phyloP scores from a whole-genome alignment of 179 eudicot species.

The Carnegiea gigantea region DNA sequence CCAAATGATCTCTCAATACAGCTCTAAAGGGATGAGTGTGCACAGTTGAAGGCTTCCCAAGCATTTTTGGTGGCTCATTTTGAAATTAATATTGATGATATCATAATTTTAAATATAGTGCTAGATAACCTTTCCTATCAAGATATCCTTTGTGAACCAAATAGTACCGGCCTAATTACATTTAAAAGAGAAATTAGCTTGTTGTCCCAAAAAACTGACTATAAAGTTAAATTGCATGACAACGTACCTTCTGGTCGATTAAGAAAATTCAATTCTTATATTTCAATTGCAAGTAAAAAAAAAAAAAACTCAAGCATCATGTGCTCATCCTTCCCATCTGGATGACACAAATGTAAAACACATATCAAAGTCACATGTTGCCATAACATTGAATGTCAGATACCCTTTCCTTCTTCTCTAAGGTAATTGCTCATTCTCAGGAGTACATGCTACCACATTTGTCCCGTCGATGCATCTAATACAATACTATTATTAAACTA shows the following conservation, averaged over 20 bases:
- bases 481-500: too few species aligned
- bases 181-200: background rate
- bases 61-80: background rate
- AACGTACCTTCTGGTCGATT: background rate
- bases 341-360: too few species aligned
- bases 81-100: constrained; percentile 17
- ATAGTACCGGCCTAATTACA: background rate
- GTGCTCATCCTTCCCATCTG: too few species aligned
- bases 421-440: too few species aligned
- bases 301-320: too few species aligned
- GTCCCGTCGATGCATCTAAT: too few species aligned
- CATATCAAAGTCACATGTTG: too few species aligned
- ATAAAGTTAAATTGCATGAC: background rate
- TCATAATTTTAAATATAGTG: constrained; percentile 7
- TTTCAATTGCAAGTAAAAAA: background rate
- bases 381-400: too few species aligned
- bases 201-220: background rate
- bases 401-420: too few species aligned
- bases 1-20: constrained; percentile 11
- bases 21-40: constrained; percentile 6
- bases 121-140: background rate
- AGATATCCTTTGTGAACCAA: background rate
- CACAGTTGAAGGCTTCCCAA: constrained; percentile 1
- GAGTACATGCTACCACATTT: too few species aligned
- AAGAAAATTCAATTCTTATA: background rate